phyloP scores from a whole-genome alignment of 306 rosid species.

The Biancaea sappan region DNA sequence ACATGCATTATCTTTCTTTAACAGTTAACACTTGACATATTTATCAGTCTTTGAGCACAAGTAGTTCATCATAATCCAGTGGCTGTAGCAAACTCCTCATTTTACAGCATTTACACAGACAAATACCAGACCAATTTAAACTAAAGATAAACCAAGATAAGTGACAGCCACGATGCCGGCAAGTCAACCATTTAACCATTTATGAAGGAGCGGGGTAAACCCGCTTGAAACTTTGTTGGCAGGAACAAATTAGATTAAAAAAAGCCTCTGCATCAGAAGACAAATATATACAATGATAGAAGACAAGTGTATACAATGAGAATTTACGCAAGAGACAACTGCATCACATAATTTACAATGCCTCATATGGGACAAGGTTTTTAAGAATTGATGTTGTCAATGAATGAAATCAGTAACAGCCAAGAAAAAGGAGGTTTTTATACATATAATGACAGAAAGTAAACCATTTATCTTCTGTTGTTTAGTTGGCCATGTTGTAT shows the following conservation, averaged over 20 bases:
- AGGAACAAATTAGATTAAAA: not conserved
- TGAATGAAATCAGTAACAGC: conserved; percentile 31
- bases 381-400: conserved; percentile 36
- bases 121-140: not conserved
- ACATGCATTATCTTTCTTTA: not conserved
- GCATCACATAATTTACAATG: conserved; percentile 6
- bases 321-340: conserved; percentile 8
- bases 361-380: conserved; percentile 23
- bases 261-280: not conserved
- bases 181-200: not conserved
- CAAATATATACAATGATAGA: conserved; percentile 14
- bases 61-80: not conserved
- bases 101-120: not conserved
- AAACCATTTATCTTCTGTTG: not conserved
- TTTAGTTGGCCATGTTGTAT: conserved; percentile 22
- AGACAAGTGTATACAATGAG: conserved; percentile 13
- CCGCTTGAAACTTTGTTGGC: conserved; percentile 1
- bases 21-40: not conserved
- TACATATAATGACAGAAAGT: conserved; percentile 25
- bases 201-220: not conserved
- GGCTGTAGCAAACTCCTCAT: not conserved
- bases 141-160: not conserved
- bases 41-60: not conserved
- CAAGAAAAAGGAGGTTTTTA: conserved; percentile 1
- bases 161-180: not conserved